phyloP scores from a whole-genome alignment of 2,329 filamentous ascomycete genomes.

The Colletotrichum liriopes region DNA sequence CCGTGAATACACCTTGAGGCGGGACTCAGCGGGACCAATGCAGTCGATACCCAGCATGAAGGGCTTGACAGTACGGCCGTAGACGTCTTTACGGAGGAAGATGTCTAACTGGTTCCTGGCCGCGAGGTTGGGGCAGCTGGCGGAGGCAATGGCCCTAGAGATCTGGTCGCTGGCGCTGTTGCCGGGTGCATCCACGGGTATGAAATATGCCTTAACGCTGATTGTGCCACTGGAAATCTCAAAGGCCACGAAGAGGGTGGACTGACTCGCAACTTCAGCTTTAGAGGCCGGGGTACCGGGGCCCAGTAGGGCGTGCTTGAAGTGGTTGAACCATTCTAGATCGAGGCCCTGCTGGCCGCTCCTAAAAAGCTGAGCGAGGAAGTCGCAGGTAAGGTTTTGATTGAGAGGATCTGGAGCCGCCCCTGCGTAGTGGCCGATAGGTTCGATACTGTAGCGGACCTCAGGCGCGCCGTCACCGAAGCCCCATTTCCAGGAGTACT shows the following conservation, averaged over 20 bases:
- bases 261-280: background rate
- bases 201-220: constrained; percentile 47
- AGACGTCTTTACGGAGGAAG: background rate
- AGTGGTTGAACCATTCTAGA: constrained; percentile 43
- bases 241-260: constrained; percentile 47
- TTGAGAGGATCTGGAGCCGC: constrained; percentile 47
- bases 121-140: constrained; percentile 29
- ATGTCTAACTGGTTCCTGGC: background rate
- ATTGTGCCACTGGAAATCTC: constrained; percentile 43
- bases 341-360: constrained; percentile 39
- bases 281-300: background rate
- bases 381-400: constrained; percentile 19
- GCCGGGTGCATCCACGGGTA: constrained; percentile 40
- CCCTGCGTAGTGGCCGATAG: constrained; percentile 48
- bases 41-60: constrained; percentile 54
- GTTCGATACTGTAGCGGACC: constrained; percentile 53
- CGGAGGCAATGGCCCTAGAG: constrained; percentile 42
- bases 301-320: constrained; percentile 23
- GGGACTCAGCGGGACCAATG: constrained; percentile 47
- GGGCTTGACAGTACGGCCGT: background rate
- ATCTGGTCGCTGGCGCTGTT: constrained; percentile 42
- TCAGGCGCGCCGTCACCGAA: constrained; percentile 43
- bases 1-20: constrained; percentile 57
- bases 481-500: constrained; percentile 56
- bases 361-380: constrained; percentile 23